Percentiles rank a stretch among this genome's conserved stretches.
Evolutionary conservation across 495 filamentous ascomycete genomes (phyloP).

Genomic region (Talaromyces stipitatus): DNA sequence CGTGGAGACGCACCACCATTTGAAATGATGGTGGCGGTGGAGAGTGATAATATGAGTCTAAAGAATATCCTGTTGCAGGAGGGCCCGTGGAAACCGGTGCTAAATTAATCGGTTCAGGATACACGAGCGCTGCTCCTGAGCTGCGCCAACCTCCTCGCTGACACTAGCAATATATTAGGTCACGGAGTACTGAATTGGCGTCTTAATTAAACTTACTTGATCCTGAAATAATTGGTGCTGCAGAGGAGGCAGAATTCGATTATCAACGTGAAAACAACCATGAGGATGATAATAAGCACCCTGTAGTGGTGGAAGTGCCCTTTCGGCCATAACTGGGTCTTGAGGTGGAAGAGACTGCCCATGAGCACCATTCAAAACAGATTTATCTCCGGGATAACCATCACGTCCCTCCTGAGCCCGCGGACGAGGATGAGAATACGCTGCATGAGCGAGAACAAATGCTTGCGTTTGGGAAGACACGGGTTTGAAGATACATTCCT

Average conservation of each 20-base stretch:
- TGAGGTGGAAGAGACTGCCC: slow-evolving; percentile 63
- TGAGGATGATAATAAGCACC: slow-evolving; percentile 29
- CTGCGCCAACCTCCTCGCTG: slow-evolving; percentile 35
- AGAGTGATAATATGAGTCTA: slow-evolving; percentile 37
- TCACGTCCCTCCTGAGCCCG: slow-evolving; percentile 35
- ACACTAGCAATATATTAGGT: slow-evolving; percentile 25
- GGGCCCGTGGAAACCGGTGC: slow-evolving; percentile 46
- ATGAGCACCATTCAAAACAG: slow-evolving; percentile 63
- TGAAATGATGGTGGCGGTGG: slow-evolving; percentile 27
- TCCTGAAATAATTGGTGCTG: slow-evolving; percentile 30
- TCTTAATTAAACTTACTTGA: slow-evolving; percentile 35
- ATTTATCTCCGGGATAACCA: slow-evolving; percentile 23
- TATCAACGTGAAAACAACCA: slow-evolving; percentile 28
- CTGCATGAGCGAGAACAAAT: slow-evolving; percentile 73
- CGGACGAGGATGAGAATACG: slow-evolving; percentile 50
- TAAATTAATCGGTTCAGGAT: slow-evolving; percentile 48
- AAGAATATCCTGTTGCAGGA: slow-evolving; percentile 41
- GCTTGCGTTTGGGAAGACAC: slow-evolving; percentile 78
- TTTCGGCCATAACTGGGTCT: slow-evolving; percentile 39
- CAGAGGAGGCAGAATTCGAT: slow-evolving; percentile 29
- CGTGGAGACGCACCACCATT: slow-evolving; percentile 46
- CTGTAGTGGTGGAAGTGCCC: slow-evolving; percentile 43
- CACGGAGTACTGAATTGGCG: slow-evolving; percentile 9
- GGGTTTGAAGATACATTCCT: slow-evolving; percentile 81
- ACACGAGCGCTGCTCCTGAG: slow-evolving; percentile 41